Evolutionary conservation across 306 rosid genomes (phyloP).

Genomic region (Vigna angularis): DNA sequence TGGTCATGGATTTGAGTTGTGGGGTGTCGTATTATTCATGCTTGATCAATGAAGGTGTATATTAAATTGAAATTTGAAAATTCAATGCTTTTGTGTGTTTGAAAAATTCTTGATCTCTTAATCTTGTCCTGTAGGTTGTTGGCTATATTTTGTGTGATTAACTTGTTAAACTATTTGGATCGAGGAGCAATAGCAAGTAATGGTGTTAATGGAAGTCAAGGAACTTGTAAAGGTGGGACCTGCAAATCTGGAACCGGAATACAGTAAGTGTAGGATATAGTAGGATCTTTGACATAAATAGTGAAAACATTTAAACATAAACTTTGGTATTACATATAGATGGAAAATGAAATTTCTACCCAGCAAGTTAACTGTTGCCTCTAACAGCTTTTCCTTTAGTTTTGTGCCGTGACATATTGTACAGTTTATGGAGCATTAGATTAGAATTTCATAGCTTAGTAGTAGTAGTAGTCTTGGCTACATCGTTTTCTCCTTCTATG

Average conservation of each 20-base stretch:
- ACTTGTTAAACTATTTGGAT: slow-evolving; percentile 85
- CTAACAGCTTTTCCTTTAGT: slow-evolving; percentile 32
- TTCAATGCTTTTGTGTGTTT: slow-evolving; percentile 28
- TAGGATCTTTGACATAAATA: slow-evolving; percentile 21
- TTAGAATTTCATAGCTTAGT: background rate
- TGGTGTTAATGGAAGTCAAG: slow-evolving; percentile 90
- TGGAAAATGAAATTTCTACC: slow-evolving; percentile 11
- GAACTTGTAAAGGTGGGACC: slow-evolving; percentile 66
- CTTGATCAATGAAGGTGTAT: slow-evolving; percentile 27
- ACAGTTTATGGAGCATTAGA: background rate
- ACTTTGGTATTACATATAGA: background rate
- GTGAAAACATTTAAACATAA: background rate
- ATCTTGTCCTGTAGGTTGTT: slow-evolving; percentile 67
- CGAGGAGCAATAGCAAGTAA: slow-evolving; percentile 97
- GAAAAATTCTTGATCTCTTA: slow-evolving; percentile 6
- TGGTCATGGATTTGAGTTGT: slow-evolving; percentile 4
- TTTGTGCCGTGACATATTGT: slow-evolving; percentile 16
- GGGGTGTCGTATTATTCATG: slow-evolving; percentile 5
- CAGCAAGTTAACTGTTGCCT: background rate
- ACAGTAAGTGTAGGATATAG: slow-evolving; percentile 65
- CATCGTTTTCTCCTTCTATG: slow-evolving; percentile 27
- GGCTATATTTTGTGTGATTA: slow-evolving; percentile 74
- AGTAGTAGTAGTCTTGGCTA: background rate
- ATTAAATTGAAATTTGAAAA: slow-evolving; percentile 17
- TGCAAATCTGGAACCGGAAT: slow-evolving; percentile 86